These are phyloP conservation scores for Alternaria viburni DNA, from an alignment of 2,329 filamentous ascomycete genomes.

Conservation along the genomic window DNA sequence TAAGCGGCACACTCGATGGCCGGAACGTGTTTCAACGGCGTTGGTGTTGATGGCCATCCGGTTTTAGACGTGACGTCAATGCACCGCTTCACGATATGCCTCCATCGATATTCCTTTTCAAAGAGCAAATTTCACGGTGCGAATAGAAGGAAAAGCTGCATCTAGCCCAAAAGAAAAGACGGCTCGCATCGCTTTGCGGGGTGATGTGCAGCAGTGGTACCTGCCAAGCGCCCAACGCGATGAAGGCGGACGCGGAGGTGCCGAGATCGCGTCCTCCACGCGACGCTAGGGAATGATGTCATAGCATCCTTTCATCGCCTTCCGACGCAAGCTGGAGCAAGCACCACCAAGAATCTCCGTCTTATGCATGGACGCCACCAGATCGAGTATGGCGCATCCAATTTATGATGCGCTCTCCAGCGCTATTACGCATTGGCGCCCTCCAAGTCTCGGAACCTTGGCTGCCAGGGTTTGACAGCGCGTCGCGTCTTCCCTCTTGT, in stretches of 20 bases:
- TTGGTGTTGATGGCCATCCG: slow-evolving; percentile 1
- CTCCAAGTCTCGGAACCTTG: not conserved
- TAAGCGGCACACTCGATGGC: slow-evolving; percentile 9
- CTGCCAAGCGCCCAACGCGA: slow-evolving; percentile 19
- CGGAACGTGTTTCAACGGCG: slow-evolving; percentile 5
- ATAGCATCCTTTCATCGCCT: slow-evolving; percentile 1
- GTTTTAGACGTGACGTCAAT: slow-evolving; percentile 13
- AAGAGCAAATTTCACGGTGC: not conserved
- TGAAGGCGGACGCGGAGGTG: slow-evolving; percentile 1
- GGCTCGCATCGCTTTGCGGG: not conserved
- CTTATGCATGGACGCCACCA: slow-evolving; percentile 14
- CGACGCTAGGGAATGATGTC: slow-evolving; percentile 20
- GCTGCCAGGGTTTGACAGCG: slow-evolving; percentile 7
- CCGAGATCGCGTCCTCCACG: slow-evolving; percentile 4
- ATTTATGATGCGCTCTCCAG: slow-evolving; percentile 21
- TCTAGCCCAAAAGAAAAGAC: not conserved
- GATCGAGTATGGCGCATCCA: slow-evolving; percentile 7
- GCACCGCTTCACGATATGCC: not conserved
- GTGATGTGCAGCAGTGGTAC: slow-evolving; percentile 3
- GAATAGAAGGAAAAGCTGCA: not conserved
- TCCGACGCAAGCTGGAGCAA: slow-evolving; percentile 10
- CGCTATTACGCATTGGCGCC: slow-evolving; percentile 6
- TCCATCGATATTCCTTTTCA: not conserved
- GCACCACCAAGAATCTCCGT: slow-evolving; percentile 12
- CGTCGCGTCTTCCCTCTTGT: slow-evolving; percentile 10